phyloP scores from a whole-genome alignment of 1,284 basidiomycete species.

The Rhodotorula mucilaginosa region DNA sequence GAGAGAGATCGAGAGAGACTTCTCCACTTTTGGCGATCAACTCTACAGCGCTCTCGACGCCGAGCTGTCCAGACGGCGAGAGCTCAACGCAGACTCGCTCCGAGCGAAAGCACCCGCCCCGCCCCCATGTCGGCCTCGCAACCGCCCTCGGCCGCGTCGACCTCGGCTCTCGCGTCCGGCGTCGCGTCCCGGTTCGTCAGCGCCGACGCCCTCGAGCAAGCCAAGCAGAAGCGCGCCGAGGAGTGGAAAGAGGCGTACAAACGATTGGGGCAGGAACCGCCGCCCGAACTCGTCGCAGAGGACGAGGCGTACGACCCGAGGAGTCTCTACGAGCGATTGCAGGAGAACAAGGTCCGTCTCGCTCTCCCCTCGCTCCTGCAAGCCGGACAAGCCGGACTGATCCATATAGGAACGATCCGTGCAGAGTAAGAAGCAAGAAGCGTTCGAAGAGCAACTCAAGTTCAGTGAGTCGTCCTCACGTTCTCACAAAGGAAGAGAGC shows the following conservation, averaged over 20 bases:
- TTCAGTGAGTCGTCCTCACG: slow-evolving; percentile 57
- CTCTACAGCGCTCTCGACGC: too few relatives aligned
- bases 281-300: slow-evolving; percentile 56
- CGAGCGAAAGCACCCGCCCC: too few relatives aligned
- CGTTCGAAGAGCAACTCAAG: slow-evolving; percentile 91
- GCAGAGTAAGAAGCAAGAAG: slow-evolving; percentile 66
- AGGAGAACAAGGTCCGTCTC: slow-evolving; percentile 67
- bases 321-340: slow-evolving; percentile 85
- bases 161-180: slow-evolving; percentile 30
- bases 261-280: slow-evolving; percentile 83
- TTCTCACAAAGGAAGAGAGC: not conserved
- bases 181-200: slow-evolving; percentile 57
- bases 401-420: too few relatives aligned
- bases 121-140: too few relatives aligned
- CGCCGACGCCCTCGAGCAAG: slow-evolving; percentile 73
- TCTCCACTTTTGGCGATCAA: too few relatives aligned
- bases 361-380: not conserved
- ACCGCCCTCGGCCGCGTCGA: not conserved
- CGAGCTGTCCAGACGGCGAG: too few relatives aligned
- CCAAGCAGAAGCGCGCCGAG: slow-evolving; percentile 70
- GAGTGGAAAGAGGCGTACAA: slow-evolving; percentile 93
- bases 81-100: too few relatives aligned
- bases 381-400: too few relatives aligned
- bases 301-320: slow-evolving; percentile 80
- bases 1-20: too few relatives aligned